A percentile compares a stretch with the other conserved stretches of the same genome.
Evolutionary conservation across 176 grass and related monocot species (phyloP).

Genomic region (Elaeis guineensis): DNA sequence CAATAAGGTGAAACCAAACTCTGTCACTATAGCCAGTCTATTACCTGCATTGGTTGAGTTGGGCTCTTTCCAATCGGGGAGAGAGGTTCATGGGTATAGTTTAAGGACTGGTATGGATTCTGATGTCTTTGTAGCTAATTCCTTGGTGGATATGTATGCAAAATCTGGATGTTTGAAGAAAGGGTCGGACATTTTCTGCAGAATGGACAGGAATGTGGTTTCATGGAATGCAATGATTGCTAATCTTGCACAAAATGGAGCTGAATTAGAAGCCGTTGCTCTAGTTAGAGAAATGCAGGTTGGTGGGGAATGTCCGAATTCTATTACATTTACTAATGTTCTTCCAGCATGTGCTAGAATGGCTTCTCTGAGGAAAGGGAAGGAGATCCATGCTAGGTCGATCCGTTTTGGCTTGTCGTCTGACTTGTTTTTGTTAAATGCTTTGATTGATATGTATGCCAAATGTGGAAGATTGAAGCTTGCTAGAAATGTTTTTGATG

Average conservation of each 20-base stretch:
- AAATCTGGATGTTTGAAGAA: slow-evolving; percentile 54
- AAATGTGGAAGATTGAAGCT: slow-evolving; percentile 57
- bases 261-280: slow-evolving; percentile 40
- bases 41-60: slow-evolving; percentile 67
- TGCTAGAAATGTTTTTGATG: slow-evolving; percentile 48
- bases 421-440: slow-evolving; percentile 75
- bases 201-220: slow-evolving; percentile 40
- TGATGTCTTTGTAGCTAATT: slow-evolving; percentile 72
- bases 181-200: slow-evolving; percentile 46
- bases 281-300: slow-evolving; percentile 54
- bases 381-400: slow-evolving; percentile 74
- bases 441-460: slow-evolving; percentile 82
- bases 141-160: slow-evolving; percentile 80
- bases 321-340: slow-evolving; percentile 54
- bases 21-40: slow-evolving; percentile 61
- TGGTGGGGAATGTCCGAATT: slow-evolving; percentile 48
- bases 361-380: slow-evolving; percentile 50
- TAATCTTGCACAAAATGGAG: slow-evolving; percentile 56
- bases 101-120: slow-evolving; percentile 40
- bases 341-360: slow-evolving; percentile 79
- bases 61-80: slow-evolving; percentile 42
- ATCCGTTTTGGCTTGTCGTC: slow-evolving; percentile 31
- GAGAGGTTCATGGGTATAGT: slow-evolving; percentile 50
- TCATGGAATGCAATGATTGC: slow-evolving; percentile 89
- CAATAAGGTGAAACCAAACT: slow-evolving; percentile 24